phyloP scores from a whole-genome alignment of 768 basidiomycete genomes.

The Phallus indusiatus region DNA sequence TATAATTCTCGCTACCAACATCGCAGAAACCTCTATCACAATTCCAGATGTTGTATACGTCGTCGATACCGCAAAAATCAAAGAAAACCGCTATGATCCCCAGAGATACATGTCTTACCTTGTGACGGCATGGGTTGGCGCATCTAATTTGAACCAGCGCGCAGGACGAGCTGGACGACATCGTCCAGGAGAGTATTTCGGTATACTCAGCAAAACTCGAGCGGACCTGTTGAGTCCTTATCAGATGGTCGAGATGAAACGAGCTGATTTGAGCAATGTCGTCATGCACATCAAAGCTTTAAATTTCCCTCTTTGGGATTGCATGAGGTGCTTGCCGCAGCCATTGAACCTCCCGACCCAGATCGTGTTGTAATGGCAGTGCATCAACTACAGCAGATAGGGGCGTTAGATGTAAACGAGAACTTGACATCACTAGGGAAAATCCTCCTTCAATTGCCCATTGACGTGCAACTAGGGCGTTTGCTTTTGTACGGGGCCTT shows the following conservation, averaged over 20 bases:
- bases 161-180: constrained; percentile 91
- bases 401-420: constrained; percentile 69
- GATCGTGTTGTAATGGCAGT: constrained; percentile 74
- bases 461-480: constrained; percentile 85
- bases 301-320: constrained; percentile 76
- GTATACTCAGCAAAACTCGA: constrained; percentile 60
- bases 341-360: constrained; percentile 82
- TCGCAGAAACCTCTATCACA: constrained; percentile 91
- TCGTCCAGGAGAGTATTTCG: constrained; percentile 84
- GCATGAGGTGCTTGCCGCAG: constrained; percentile 74
- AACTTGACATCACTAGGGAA: constrained; percentile 81
- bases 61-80: constrained; percentile 80
- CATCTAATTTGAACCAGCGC: constrained; percentile 83
- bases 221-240: constrained; percentile 58
- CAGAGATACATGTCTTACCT: constrained; percentile 81
- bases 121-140: constrained; percentile 85
- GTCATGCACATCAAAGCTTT: constrained; percentile 97
- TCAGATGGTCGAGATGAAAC: constrained; percentile 93
- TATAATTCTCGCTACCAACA: constrained; percentile 89
- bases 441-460: constrained; percentile 80
- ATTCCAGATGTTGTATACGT: constrained; percentile 95
- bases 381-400: constrained; percentile 71
- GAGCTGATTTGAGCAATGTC: constrained; percentile 80
- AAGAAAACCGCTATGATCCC: constrained; percentile 86
- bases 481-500: constrained; percentile 84